phyloP scores from a whole-genome alignment of 148 eudicot genomes.

The Salicornia ramosissima region DNA sequence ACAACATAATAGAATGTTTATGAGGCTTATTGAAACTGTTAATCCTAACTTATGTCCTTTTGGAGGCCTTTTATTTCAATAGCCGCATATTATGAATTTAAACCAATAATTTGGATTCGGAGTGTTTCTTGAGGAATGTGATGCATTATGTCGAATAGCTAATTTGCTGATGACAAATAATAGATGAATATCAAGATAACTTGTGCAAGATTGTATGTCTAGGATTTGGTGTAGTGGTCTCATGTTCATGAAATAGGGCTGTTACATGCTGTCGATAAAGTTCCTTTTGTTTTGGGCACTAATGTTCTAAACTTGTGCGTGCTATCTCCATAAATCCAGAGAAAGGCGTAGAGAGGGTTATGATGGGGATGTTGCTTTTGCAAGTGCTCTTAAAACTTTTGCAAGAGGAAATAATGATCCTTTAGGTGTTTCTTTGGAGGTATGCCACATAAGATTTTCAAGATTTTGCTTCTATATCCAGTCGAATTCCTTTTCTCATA shows the following conservation, averaged over 20 bases:
- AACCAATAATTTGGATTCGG: neutral
- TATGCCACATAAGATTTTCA: constrained; percentile 28
- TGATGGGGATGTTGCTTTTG: constrained; percentile 75
- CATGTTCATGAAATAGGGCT: neutral
- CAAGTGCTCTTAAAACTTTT: constrained; percentile 70
- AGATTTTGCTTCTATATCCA: neutral
- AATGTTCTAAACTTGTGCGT: constrained; percentile 14
- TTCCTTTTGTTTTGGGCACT: neutral
- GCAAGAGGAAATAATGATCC: constrained; percentile 79
- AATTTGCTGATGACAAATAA: neutral
- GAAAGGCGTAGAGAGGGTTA: constrained; percentile 94
- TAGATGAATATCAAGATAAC: neutral
- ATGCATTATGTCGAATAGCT: neutral
- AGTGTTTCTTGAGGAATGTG: neutral
- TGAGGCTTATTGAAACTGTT: neutral
- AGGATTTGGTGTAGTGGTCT: constrained; percentile 3
- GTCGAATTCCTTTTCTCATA: constrained; percentile 3
- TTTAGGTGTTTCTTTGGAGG: constrained; percentile 75
- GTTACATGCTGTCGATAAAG: constrained; percentile 1
- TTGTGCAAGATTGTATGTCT: neutral
- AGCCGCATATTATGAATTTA: too few species aligned
- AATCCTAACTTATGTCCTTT: neutral
- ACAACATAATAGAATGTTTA: neutral
- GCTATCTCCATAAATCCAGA: constrained; percentile 38
- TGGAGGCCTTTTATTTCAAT: neutral